Evolutionary conservation across 345 rosid species (phyloP), one percentile per base, ranked within the genome.

Genomic region (Heritiera littoralis): DNA sequence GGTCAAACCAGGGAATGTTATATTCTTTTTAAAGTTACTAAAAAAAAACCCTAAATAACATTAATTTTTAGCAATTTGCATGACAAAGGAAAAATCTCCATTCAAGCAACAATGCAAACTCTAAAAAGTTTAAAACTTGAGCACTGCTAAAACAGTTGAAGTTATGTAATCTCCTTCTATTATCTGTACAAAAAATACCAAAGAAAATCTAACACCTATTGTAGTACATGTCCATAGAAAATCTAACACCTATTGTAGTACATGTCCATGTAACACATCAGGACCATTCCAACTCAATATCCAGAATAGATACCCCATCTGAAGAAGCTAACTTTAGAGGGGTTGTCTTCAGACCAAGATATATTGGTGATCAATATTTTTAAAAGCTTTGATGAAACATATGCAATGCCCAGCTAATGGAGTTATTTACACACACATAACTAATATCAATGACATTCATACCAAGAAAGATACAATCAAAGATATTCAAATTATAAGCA

Each of bases 1-100:
- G 45, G n/a, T 43, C 48, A 77, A 69, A 67, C 61, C 68, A 58
- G 46, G 45, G 51, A 78, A 73, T 66, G 61, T 35, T 5, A 74
- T 41, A 72, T 73, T 38, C 1, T 7, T 70, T 70, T 48, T 11
- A 14, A 32, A 15, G 20, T 49, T 51, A 65, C 20, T 30, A 30
- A 5, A 30, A 76, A 30, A 61, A 74, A 75, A 15, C 35, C 64
- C n/a, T 1, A 40, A 67, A 67, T 52, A 68, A 32, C 12, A 43
- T 40, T 28, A 20, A 45, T 48, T 63, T 55, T 66, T 35, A 28
- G 65, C 43, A 28, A 77, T 55, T 68, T 41, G 10, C 73, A 38
- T 30, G 6, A 35, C 2, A 75, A 49, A 9, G 67, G 9, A 51
- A 23, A 23, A 13, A 30, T 65, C 48, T 41, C 66, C 30, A 38